These are phyloP conservation scores for Tylopilus subfusipes DNA, from an alignment of 768 basidiomycete genomes.

Conservation along the genomic window DNA sequence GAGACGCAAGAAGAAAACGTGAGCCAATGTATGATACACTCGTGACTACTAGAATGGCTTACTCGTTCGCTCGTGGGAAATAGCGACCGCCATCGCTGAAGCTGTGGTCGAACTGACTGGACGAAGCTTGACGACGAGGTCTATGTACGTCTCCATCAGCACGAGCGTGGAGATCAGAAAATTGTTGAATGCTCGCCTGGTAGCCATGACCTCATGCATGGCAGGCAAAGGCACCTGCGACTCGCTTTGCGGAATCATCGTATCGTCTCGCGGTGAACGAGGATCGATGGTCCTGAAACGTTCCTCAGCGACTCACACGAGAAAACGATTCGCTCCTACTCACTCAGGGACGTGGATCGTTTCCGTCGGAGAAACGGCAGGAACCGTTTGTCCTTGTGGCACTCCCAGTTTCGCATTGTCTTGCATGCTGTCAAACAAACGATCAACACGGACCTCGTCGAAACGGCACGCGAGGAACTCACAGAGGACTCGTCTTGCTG, in stretches of 20 bases:
- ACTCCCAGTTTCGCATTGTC: conserved; percentile 25
- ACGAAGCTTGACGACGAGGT: conserved; percentile 12
- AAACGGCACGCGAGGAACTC: conserved; percentile 5
- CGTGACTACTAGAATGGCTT: conserved; percentile 1
- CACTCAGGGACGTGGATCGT: conserved; percentile 32
- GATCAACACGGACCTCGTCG: neutral
- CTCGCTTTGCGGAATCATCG: conserved; percentile 19
- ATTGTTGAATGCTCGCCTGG: conserved; percentile 12
- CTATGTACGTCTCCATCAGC: conserved; percentile 9
- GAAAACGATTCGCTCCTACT: neutral
- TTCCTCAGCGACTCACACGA: neutral
- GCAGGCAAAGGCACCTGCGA: conserved; percentile 31
- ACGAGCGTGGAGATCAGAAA: neutral
- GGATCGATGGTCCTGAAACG: conserved; percentile 20
- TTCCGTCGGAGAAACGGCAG: conserved; percentile 26
- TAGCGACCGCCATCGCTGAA: conserved; percentile 12
- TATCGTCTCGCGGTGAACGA: conserved; percentile 34
- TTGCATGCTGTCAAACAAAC: conserved; percentile 8
- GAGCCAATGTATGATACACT: neutral
- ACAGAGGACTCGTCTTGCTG: too few relatives aligned
- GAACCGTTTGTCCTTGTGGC: conserved; percentile 6
- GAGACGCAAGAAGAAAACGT: neutral
- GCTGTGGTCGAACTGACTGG: conserved; percentile 19
- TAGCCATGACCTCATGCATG: conserved; percentile 34
- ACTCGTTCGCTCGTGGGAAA: conserved; percentile 23